Base-by-base conservation (phyloP, 2,329 filamentous ascomycete genomes). In the Claviceps humidiphila region DNA sequence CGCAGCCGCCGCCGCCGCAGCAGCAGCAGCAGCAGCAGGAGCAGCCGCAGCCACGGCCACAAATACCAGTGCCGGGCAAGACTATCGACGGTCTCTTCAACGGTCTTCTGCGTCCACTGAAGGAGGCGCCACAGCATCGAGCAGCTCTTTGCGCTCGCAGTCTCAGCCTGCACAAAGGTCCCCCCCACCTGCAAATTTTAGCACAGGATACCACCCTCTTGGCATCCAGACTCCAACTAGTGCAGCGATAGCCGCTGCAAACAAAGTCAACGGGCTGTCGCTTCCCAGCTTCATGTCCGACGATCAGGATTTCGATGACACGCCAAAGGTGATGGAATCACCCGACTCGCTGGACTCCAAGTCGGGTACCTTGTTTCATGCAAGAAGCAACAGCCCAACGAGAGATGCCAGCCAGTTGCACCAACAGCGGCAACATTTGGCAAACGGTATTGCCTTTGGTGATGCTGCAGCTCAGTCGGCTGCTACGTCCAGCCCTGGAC, bases 111-210 rank as follows among this genome's bases (percentile, higher is more conserved):
- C 70, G 24, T 68, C 72, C 16, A 75, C 71, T 24, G 78, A 82
- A 39, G 63, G 72, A 14, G 71, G 71, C 9, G 60, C 68, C 17
- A 65, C 70, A 40, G 66, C 72, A 50, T 71, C 77, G 26, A 76
- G 71, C 52, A 77, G 79, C 58, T 70, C 78, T n/a, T 63, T 81
- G 55, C 74, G 81, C 56, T 84, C 81, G 26, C 81, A 84, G 61
- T 84, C 81, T n/a, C 81, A 84, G 61, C 81, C 81, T 24, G 80
- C 80, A 2, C 75, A 77, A 38, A 71, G 78, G 34, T 67, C 70
- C 57, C 67, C 70, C 57, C 59, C 65, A 47, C 56, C 70, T 59
- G 54, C 61, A 52, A 54, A 61, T 42, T 52, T 59, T 16, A 50
- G 57, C 1, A 51, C 58, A 11, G 58, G 58, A 4, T 64, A 64